Conservation (phyloP, 192 early-diverging fungal genomes). For the Podila verticillata region DNA sequence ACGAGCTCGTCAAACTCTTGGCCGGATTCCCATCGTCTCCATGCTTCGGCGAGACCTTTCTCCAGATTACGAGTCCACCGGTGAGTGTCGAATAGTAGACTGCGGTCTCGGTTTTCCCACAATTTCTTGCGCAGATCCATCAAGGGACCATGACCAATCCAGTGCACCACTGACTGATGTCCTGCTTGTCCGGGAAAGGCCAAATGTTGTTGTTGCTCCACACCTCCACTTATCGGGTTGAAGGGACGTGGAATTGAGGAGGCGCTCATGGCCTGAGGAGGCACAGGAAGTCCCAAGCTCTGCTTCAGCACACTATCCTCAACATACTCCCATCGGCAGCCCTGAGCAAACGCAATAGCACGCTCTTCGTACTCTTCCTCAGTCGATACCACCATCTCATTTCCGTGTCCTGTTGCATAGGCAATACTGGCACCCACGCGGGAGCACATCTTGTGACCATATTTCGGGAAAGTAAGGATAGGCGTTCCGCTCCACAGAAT, state of each 20-base stretch:
- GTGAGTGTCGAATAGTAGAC: slow-evolving; percentile 87
- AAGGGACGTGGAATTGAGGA: not conserved
- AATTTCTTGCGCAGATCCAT: slow-evolving; percentile 74
- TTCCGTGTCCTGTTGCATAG: slow-evolving; percentile 79
- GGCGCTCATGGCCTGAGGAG: not conserved
- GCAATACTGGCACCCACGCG: slow-evolving; percentile 90
- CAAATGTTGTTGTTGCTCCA: not conserved
- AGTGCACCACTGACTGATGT: slow-evolving; percentile 44
- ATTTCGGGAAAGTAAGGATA: slow-evolving; percentile 87
- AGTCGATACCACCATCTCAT: slow-evolving; percentile 71
- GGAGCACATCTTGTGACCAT: slow-evolving; percentile 91
- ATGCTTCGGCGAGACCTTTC: slow-evolving; percentile 73
- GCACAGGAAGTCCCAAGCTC: slow-evolving; percentile 8
- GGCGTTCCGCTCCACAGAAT: slow-evolving; percentile 96
- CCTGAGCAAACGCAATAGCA: slow-evolving; percentile 69
- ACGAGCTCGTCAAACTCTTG: slow-evolving; percentile 62
- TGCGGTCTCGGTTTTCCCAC: slow-evolving; percentile 82
- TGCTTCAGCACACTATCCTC: slow-evolving; percentile 32
- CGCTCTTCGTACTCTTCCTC: slow-evolving; percentile 73
- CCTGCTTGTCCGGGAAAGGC: not conserved
- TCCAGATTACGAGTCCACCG: slow-evolving; percentile 89
- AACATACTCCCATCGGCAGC: slow-evolving; percentile 57
- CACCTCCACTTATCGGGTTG: slow-evolving; percentile 1
- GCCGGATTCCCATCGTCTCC: slow-evolving; percentile 76
- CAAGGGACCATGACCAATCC: slow-evolving; percentile 57